Conservation (phyloP, 768 basidiomycete genomes). For the Paxillus ammoniavirescens region DNA sequence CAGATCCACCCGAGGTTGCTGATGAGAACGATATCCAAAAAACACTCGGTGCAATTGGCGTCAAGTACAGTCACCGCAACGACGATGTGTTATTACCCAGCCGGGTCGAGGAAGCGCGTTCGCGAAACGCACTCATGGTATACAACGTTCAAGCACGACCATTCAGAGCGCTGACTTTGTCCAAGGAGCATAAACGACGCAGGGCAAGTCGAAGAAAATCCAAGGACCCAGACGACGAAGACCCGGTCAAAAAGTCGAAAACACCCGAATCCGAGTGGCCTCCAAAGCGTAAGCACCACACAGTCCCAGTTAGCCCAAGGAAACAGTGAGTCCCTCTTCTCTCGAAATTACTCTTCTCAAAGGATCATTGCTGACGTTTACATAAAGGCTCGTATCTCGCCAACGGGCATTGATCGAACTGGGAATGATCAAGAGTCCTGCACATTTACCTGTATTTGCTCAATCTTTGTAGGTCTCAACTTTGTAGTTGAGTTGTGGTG, state of each 20-base stretch:
- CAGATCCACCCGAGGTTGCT: conserved; percentile 39
- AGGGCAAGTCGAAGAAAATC: conserved; percentile 22
- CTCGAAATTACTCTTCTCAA: background rate
- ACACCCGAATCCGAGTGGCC: conserved; percentile 57
- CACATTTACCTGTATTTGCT: conserved; percentile 58
- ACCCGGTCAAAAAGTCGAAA: conserved; percentile 15
- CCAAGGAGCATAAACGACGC: conserved; percentile 27
- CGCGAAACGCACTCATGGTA: conserved; percentile 53
- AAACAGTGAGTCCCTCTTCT: conserved; percentile 45
- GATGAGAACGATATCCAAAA: conserved; percentile 53
- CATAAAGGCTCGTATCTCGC: conserved; percentile 48
- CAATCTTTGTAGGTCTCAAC: conserved; percentile 55
- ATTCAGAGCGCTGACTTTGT: conserved; percentile 3
- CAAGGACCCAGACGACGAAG: conserved; percentile 8
- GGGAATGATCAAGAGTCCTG: conserved; percentile 53
- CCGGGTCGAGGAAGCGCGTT: conserved; percentile 63
- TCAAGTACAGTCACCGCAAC: conserved; percentile 74
- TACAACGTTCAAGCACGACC: conserved; percentile 1
- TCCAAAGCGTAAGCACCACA: conserved; percentile 60
- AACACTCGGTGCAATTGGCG: conserved; percentile 58
- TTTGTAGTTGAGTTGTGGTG: background rate
- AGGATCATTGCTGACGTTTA: background rate
- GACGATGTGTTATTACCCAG: conserved; percentile 68
- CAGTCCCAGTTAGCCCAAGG: conserved; percentile 41
- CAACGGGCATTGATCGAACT: conserved; percentile 61